Conservation (phyloP, 148 eudicot species). For the Cornus kousa region DNA sequence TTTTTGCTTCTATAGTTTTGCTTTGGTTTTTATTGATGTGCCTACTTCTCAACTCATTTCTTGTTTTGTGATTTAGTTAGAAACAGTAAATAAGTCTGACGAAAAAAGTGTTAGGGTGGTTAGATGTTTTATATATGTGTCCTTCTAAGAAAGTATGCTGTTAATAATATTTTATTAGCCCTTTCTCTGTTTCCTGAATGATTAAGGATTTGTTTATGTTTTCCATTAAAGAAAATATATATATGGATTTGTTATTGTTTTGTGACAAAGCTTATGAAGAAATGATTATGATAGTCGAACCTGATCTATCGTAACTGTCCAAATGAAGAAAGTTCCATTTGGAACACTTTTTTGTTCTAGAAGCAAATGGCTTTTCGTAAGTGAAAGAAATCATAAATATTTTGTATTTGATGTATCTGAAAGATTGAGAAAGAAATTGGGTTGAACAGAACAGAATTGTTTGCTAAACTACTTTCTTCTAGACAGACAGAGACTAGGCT, state of each 20-base stretch:
- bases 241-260: neutral
- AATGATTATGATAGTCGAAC: neutral
- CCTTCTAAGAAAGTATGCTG: neutral
- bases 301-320: neutral
- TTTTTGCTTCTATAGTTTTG: neutral
- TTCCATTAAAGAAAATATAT: neutral
- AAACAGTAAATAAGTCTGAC: neutral
- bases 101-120: neutral
- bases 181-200: neutral
- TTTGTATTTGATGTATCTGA: neutral
- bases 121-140: neutral
- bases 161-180: neutral
- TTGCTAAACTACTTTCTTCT: neutral
- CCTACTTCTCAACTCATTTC: neutral
- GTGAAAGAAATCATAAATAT: neutral
- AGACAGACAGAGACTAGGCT: neutral
- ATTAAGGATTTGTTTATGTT: neutral
- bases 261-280: neutral
- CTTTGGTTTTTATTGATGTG: neutral
- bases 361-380: neutral
- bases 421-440: neutral
- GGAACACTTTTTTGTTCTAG: neutral
- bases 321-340: neutral
- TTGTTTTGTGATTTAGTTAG: neutral
- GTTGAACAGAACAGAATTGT: neutral